A percentile compares a stretch with the other conserved stretches of the same genome.
These are phyloP conservation scores for Prunus padus DNA, from an alignment of 306 rosid genomes.

Conservation along the genomic window DNA sequence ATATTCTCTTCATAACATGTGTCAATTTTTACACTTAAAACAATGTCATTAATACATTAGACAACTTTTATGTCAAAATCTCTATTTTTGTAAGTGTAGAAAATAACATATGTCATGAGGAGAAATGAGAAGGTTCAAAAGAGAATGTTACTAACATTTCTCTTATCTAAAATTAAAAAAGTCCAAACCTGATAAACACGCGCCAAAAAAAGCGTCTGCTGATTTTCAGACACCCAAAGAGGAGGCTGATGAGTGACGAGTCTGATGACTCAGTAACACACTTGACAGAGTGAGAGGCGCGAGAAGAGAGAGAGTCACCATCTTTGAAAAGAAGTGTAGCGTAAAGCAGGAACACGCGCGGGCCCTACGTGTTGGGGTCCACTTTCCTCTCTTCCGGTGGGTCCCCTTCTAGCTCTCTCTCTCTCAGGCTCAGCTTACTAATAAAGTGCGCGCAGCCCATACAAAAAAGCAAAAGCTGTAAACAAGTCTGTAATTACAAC, in stretches of 20 bases:
- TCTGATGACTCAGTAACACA: not conserved
- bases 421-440: slow-evolving; percentile 2
- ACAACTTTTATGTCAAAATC: too few relatives aligned
- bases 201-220: not conserved
- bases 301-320: slow-evolving; percentile 25
- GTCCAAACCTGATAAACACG: not conserved
- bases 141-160: too few relatives aligned
- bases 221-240: too few relatives aligned
- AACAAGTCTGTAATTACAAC: not conserved
- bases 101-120: too few relatives aligned
- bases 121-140: too few relatives aligned
- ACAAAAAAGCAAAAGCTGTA: slow-evolving; percentile 15
- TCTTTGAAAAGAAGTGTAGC: slow-evolving; percentile 52
- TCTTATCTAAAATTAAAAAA: not conserved
- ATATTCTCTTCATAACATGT: too few relatives aligned
- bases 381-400: not conserved
- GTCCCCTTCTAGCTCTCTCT: not conserved
- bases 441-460: slow-evolving; percentile 43
- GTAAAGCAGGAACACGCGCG: slow-evolving; percentile 52
- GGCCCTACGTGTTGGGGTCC: slow-evolving; percentile 40
- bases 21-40: too few relatives aligned
- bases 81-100: too few relatives aligned
- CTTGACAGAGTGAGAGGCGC: not conserved
- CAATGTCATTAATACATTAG: too few relatives aligned
- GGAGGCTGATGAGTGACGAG: not conserved